phyloP scores from a whole-genome alignment of 345 rosid species.

The Moricandia arvensis region DNA sequence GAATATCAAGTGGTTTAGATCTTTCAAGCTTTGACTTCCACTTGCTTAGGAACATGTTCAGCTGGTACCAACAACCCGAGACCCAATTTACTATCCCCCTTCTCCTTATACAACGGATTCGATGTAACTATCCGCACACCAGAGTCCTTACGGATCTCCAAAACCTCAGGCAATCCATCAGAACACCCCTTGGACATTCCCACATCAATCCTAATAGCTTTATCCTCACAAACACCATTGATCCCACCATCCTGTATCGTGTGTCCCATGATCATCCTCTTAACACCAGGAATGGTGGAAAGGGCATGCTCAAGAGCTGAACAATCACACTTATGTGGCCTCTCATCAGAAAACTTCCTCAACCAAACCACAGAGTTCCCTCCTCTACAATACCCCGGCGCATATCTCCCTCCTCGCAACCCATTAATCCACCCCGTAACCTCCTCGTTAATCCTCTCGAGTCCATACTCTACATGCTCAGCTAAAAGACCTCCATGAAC shows the following conservation, averaged over 20 bases:
- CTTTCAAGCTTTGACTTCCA: constrained; percentile 50
- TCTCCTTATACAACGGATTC: constrained; percentile 49
- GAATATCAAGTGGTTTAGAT: neutral
- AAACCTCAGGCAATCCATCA: constrained; percentile 78
- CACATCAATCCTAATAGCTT: constrained; percentile 84
- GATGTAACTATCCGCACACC: constrained; percentile 57
- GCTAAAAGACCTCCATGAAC: constrained; percentile 85
- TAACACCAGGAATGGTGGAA: constrained; percentile 75
- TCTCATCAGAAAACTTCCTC: constrained; percentile 69
- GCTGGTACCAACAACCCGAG: constrained; percentile 42
- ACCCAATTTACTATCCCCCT: constrained; percentile 42
- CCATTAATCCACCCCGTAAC: constrained; percentile 82
- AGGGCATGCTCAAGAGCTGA: constrained; percentile 75
- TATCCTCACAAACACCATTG: constrained; percentile 57
- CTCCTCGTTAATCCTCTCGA: constrained; percentile 76
- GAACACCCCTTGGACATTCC: constrained; percentile 87
- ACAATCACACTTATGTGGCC: constrained; percentile 65
- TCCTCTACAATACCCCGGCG: constrained; percentile 58
- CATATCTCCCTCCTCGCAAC: constrained; percentile 23
- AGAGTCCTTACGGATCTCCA: constrained; percentile 63
- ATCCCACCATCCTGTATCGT: constrained; percentile 79
- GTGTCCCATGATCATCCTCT: constrained; percentile 96
- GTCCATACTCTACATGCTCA: constrained; percentile 63
- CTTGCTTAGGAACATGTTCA: constrained; percentile 49
- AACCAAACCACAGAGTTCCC: constrained; percentile 75